These are phyloP conservation scores for Scytalidium sp. DNA, from an alignment of 2,329 filamentous ascomycete genomes.

Conservation along the genomic window DNA sequence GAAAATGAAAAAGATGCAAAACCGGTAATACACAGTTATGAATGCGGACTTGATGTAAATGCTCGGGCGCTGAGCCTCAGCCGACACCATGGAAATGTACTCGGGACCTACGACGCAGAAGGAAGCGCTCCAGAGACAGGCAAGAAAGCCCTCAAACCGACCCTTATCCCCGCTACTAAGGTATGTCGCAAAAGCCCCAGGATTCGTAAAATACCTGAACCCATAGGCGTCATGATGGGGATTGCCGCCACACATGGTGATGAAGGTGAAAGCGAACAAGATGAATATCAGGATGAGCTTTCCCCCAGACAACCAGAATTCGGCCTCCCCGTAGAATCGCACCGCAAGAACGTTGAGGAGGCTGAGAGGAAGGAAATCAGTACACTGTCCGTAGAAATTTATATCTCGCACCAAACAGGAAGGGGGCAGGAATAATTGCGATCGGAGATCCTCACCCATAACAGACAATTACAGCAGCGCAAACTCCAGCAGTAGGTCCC, in stretches of 20 bases:
- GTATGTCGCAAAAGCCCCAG: constrained; percentile 60
- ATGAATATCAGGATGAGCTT: constrained; percentile 43
- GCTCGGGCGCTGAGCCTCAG: constrained; percentile 51
- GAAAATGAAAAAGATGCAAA: constrained; percentile 57
- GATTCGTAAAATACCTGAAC: constrained; percentile 64
- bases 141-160: constrained; percentile 65
- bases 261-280: constrained; percentile 62
- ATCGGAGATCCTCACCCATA: constrained; percentile 42
- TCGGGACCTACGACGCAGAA: constrained; percentile 54
- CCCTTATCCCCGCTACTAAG: constrained; percentile 62
- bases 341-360: constrained; percentile 64
- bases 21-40: constrained; percentile 59
- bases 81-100: constrained; percentile 46
- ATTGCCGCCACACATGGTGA: constrained; percentile 70
- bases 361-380: constrained; percentile 31
- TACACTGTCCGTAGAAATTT: no score
- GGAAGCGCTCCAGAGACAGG: constrained; percentile 46
- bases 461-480: constrained; percentile 33
- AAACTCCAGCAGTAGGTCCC: constrained; percentile 33
- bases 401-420: no score
- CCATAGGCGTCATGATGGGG: constrained; percentile 66
- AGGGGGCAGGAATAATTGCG: not conserved
- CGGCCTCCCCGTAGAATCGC: constrained; percentile 65
- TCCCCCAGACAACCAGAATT: constrained; percentile 59
- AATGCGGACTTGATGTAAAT: constrained; percentile 53